A percentile compares a stretch with the other conserved stretches of the same genome.
phyloP scores from a whole-genome alignment of 441 rosid genomes.

The Mallotus repandus region DNA sequence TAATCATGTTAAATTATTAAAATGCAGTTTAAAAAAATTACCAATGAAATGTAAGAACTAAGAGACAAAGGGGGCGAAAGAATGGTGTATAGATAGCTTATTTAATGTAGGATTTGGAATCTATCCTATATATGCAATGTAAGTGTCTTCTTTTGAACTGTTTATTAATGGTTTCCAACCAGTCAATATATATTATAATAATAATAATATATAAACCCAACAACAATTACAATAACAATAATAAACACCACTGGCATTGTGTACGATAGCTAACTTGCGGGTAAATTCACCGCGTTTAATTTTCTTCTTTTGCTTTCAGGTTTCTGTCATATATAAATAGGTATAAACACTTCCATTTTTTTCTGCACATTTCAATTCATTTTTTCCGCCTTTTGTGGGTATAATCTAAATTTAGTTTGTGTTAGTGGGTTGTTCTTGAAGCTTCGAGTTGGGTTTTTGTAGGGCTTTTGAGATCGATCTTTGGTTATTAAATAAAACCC shows the following conservation, averaged over 20 bases:
- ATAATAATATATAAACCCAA: neutral
- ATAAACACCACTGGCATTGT: neutral
- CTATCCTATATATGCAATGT: neutral
- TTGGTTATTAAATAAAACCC: neutral
- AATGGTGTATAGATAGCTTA: neutral
- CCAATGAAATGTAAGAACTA: too few relatives aligned
- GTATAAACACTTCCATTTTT: neutral
- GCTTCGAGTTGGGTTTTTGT: neutral
- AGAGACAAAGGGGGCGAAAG: neutral
- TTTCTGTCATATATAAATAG: conserved; percentile 7
- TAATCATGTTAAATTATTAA: too few relatives aligned
- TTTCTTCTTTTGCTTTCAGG: neutral
- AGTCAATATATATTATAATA: neutral
- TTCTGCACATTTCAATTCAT: neutral
- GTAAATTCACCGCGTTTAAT: neutral
- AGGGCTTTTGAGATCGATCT: neutral
- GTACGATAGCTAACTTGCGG: conserved; percentile 10
- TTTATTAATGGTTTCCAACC: conserved; percentile 3
- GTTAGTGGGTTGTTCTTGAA: neutral
- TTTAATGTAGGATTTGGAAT: neutral
- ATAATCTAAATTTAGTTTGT: neutral
- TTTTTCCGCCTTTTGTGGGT: neutral
- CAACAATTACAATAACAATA: neutral
- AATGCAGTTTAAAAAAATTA: too few relatives aligned
- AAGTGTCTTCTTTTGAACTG: neutral